These are phyloP conservation scores for Colletotrichum magnum DNA, from an alignment of 2,329 filamentous ascomycete species.

Conservation along the genomic window DNA sequence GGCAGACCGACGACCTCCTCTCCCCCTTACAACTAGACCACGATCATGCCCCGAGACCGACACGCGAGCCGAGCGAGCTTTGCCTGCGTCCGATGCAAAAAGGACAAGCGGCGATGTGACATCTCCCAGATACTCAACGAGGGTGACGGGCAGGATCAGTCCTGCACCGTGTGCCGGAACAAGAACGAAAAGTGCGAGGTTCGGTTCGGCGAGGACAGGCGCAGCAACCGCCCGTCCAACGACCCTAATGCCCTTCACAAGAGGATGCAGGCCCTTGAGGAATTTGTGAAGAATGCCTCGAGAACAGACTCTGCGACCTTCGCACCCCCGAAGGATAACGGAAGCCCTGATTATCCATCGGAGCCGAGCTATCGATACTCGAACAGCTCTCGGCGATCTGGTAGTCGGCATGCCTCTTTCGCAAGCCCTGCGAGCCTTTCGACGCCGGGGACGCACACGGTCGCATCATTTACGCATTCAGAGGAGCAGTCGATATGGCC, in stretches of 20 bases:
- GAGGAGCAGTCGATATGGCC: background rate
- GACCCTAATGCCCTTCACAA: conserved; percentile 30
- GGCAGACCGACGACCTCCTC: too few relatives aligned
- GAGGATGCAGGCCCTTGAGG: conserved; percentile 34
- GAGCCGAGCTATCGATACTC: background rate
- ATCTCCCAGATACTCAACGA: conserved; percentile 28
- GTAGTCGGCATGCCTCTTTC: background rate
- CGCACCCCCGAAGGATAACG: too few relatives aligned
- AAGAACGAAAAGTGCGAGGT: conserved; percentile 39
- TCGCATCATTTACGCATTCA: background rate
- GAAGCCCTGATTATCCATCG: too few relatives aligned
- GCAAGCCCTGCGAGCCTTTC: conserved; percentile 22
- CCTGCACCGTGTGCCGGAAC: conserved; percentile 34
- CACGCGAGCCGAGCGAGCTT: conserved; percentile 38
- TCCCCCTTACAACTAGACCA: background rate
- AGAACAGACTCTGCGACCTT: background rate
- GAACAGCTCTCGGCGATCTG: too few relatives aligned
- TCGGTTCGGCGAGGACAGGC: conserved; percentile 36
- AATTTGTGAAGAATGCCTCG: conserved; percentile 32
- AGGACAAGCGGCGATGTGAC: conserved; percentile 37
- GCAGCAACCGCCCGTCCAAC: conserved; percentile 30
- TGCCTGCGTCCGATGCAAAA: conserved; percentile 36
- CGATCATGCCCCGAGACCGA: conserved; percentile 31
- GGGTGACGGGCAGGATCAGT: conserved; percentile 15
- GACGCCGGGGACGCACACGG: background rate